A percentile compares a stretch with the other conserved stretches of the same genome.
These are phyloP conservation scores for Boletus tylopilopsis DNA, from an alignment of 768 basidiomycete genomes.

Conservation along the genomic window DNA sequence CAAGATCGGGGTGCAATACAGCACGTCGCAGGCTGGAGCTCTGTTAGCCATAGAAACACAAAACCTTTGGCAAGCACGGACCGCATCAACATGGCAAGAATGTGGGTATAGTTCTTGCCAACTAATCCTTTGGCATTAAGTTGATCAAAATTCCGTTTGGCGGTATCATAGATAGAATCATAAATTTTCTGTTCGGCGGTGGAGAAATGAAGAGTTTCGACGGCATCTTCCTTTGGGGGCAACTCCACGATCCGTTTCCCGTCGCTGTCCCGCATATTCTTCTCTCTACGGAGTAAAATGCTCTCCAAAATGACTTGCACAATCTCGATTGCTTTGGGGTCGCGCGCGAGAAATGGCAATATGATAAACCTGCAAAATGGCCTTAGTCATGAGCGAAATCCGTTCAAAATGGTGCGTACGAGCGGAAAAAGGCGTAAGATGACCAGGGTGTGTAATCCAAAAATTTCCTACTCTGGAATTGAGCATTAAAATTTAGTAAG, in stretches of 20 bases:
- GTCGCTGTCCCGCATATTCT: conserved; percentile 83
- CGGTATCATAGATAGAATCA: conserved; percentile 76
- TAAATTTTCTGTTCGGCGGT: conserved; percentile 83
- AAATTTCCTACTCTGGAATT: conserved; percentile 55
- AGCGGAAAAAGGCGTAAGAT: conserved; percentile 83
- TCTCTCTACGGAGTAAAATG: conserved; percentile 84
- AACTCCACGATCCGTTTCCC: conserved; percentile 88
- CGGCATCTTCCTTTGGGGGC: conserved; percentile 74
- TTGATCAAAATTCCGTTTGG: conserved; percentile 76
- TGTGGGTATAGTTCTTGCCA: conserved; percentile 79
- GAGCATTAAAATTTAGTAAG: conserved; percentile 39
- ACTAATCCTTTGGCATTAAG: conserved; percentile 76
- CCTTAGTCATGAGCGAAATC: conserved; percentile 1
- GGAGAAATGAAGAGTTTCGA: conserved; percentile 80
- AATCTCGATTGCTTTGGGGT: conserved; percentile 90
- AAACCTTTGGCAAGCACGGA: conserved; percentile 30
- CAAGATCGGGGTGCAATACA: conserved; percentile 86
- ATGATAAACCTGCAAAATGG: conserved; percentile 68
- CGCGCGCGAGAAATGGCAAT: conserved; percentile 84
- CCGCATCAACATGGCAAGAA: conserved; percentile 95
- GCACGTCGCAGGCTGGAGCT: conserved; percentile 77
- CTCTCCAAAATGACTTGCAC: conserved; percentile 93
- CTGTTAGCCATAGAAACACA: conserved; percentile 3
- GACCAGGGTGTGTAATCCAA: conserved; percentile 79
- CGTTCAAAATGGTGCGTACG: conserved; percentile 42